Evolutionary conservation across 2,329 filamentous ascomycete genomes (phyloP).

Genomic region (Phymatotrichopsis omnivora): DNA sequence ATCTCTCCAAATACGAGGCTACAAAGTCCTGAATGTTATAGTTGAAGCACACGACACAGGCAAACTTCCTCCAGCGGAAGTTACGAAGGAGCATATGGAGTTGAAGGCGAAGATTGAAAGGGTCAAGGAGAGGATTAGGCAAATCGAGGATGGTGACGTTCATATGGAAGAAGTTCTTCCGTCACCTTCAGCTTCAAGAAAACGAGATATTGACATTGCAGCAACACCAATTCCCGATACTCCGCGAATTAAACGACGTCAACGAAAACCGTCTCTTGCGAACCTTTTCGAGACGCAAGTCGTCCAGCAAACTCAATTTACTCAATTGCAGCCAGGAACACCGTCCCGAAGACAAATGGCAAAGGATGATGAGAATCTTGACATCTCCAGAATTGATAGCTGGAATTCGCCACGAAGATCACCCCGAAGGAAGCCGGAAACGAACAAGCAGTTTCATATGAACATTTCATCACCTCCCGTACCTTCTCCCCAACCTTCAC

Average conservation of each 20-base stretch:
- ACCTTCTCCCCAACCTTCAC: constrained; percentile 5
- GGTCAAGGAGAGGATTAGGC: constrained; percentile 9
- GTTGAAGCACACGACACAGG: constrained; percentile 11
- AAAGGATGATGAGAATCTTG: background rate
- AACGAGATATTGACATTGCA: background rate
- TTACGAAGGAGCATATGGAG: constrained; percentile 5
- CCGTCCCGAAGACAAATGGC: background rate
- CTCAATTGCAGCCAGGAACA: constrained; percentile 11
- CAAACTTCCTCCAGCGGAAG: constrained; percentile 3
- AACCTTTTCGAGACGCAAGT: constrained; percentile 8
- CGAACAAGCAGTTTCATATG: constrained; percentile 1
- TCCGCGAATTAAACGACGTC: constrained; percentile 6
- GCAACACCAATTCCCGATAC: constrained; percentile 16
- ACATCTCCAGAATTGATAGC: constrained; percentile 4
- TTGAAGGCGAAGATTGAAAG: constrained; percentile 13
- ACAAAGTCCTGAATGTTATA: constrained; percentile 10
- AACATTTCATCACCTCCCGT: constrained; percentile 8
- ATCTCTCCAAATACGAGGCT: constrained; percentile 8
- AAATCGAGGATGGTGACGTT: background rate
- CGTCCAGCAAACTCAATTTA: constrained; percentile 12
- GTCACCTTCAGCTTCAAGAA: constrained; percentile 1
- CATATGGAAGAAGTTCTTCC: background rate
- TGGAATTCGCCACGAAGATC: background rate
- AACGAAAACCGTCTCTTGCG: background rate
- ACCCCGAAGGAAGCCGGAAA: background rate